Conservation (phyloP, 1,139 yeast species). For the Candida glucosophila region DNA sequence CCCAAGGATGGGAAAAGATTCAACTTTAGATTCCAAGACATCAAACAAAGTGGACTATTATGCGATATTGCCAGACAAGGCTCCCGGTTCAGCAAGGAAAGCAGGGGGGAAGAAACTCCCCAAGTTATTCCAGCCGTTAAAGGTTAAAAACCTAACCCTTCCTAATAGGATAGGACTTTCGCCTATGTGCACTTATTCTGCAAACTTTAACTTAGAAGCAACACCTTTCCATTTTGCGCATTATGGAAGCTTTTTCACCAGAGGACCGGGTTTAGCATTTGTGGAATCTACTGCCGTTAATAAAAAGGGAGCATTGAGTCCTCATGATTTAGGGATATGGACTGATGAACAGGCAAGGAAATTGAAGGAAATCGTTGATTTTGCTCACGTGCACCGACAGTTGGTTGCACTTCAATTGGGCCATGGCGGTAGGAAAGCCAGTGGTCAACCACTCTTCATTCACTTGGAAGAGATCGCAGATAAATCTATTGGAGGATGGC, state of each 20-base stretch:
- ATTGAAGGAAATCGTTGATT: conserved; percentile 42
- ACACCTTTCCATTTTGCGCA: too few species aligned
- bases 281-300: conserved; percentile 17
- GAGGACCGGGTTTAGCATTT: conserved; percentile 36
- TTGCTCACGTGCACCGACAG: conserved; percentile 45
- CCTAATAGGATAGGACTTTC: conserved; percentile 34
- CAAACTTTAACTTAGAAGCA: too few species aligned
- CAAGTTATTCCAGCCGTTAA: conserved; percentile 10
- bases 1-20: too few species aligned
- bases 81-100: too few species aligned
- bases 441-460: too few species aligned
- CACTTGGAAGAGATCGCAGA: background rate
- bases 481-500: background rate
- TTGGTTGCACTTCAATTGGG: conserved; percentile 48
- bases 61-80: too few species aligned
- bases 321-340: conserved; percentile 41
- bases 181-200: conserved; percentile 42
- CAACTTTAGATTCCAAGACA: too few species aligned
- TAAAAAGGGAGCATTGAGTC: conserved; percentile 19
- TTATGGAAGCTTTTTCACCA: conserved; percentile 17
- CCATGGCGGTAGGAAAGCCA: conserved; percentile 21
- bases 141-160: conserved; percentile 25
- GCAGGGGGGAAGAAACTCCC: too few species aligned
- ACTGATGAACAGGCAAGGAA: conserved; percentile 32
- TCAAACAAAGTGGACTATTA: too few species aligned